Evolutionary conservation across 108 stramenopile genomes (phyloP), one percentile per base, ranked within the genome.

Genomic region (Fistulifera solaris): DNA sequence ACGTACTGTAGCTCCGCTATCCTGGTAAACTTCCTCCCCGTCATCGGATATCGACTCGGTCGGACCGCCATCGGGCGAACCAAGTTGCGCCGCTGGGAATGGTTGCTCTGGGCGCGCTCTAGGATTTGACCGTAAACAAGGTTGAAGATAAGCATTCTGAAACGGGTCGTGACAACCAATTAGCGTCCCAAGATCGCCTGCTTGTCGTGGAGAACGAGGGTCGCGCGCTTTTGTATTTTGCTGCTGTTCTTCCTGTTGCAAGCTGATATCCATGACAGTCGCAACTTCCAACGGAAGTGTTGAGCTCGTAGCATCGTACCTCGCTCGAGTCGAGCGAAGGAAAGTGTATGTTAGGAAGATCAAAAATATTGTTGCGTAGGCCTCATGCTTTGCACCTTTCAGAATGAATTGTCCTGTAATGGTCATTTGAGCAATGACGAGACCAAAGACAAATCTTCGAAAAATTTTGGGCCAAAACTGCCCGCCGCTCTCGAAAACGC

Each of bases 381-480:
- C 86, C 53, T 94, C 87, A 48, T 86, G 85, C 14, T 81, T 56
- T 31, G 93, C 87, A 46, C 81, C 87, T 42, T 94, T 94, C 38
- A 91, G 55, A 62, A 94, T 85, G 46, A 94, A 86, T 68, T 90
- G 88, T 10, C 94, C 94, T 14, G 86, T 86, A 40, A 94, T 87
- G 18, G 88, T 90, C 61, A 87, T 85, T 55, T 94, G 94, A 5
- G 89, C 87, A 48, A 94, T 79, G 39, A 91, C 73, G 41, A 94
- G 53, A 12, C 87, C 94, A 71, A 94, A 90, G 7, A 92, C 75
- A 59, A 89, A 90, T 1, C 94, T 75, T 22, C 89, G 83, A 54
- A 89, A 90, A 18, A 94, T 89, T 57, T 89, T 92, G 12, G 94
- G 94, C 89, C 88, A 94, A 55, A 90, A 92, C 59, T 80, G 71